These are phyloP conservation scores for Penicillium sp. DNA, from an alignment of 2,329 filamentous ascomycete species.

Conservation along the genomic window DNA sequence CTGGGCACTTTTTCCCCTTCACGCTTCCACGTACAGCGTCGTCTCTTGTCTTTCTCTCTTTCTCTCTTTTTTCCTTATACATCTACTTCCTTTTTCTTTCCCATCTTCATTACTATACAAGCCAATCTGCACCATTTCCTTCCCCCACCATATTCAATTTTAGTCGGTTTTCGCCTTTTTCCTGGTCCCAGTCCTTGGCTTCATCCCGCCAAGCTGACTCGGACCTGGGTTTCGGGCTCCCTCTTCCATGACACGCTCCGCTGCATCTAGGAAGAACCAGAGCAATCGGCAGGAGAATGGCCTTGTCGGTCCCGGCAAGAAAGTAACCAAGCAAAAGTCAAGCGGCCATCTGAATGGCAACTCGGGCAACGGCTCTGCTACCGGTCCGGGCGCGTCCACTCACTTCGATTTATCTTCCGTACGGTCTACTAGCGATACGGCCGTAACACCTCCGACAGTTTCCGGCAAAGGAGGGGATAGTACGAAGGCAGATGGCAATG, in stretches of 20 bases:
- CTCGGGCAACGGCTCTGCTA: conserved; percentile 37
- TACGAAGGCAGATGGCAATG: conserved; percentile 30
- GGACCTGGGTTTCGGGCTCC: conserved; percentile 36
- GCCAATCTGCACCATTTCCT: conserved; percentile 7
- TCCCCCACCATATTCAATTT: conserved; percentile 13
- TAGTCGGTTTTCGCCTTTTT: conserved; percentile 22
- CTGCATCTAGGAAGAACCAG: conserved; percentile 50
- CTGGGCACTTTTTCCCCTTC: conserved; percentile 18
- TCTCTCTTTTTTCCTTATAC: conserved; percentile 12
- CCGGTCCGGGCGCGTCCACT: conserved; percentile 30
- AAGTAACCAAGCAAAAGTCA: conserved; percentile 52
- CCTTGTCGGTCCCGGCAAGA: conserved; percentile 67
- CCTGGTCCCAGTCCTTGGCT: conserved; percentile 42
- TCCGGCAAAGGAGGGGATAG: conserved; percentile 24
- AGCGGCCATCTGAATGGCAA: conserved; percentile 48
- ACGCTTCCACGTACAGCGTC: conserved; percentile 11
- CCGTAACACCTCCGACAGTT: conserved; percentile 21
- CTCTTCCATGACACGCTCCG: conserved; percentile 44
- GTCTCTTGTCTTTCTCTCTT: conserved; percentile 7
- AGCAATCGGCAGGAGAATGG: conserved; percentile 79
- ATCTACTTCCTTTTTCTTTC: conserved; percentile 11
- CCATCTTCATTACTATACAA: background rate
- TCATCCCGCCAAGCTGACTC: conserved; percentile 43
- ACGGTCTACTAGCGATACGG: conserved; percentile 34
- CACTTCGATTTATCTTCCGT: conserved; percentile 35